A percentile compares a stretch with the other conserved stretches of the same genome.
Conservation (phyloP, 768 basidiomycete genomes). For the Agaricus sinodeliciosus region DNA sequence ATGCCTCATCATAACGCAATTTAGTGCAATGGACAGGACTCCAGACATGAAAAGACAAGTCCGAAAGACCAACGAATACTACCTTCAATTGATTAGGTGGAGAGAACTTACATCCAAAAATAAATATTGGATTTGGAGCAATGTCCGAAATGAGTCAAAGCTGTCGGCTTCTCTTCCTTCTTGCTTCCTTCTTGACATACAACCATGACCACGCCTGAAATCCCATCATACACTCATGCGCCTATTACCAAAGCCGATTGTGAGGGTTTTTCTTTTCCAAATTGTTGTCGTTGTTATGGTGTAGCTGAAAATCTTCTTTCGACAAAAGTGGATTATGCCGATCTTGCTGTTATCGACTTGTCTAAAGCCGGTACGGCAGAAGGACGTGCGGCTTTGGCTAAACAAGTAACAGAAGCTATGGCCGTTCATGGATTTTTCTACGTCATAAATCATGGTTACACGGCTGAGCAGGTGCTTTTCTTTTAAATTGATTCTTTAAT, state of each 20-base stretch:
- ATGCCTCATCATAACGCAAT: too few species aligned
- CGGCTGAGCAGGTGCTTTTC: conserved; percentile 26
- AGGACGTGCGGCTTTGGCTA: conserved; percentile 29
- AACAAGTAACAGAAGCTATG: conserved; percentile 40
- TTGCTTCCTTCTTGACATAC: too few species aligned
- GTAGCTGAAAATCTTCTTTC: not conserved
- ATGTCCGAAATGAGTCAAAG: too few species aligned
- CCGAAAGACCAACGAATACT: too few species aligned
- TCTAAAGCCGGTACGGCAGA: conserved; percentile 30
- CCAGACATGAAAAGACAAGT: too few species aligned
- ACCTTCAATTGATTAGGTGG: too few species aligned
- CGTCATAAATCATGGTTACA: conserved; percentile 41
- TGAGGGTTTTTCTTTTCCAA: conserved; percentile 1
- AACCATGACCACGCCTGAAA: not conserved
- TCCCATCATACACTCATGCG: conserved; percentile 17
- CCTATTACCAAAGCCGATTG: conserved; percentile 14
- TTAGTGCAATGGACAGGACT: too few species aligned
- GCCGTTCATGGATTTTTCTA: conserved; percentile 40
- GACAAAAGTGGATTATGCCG: conserved; percentile 31
- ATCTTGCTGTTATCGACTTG: conserved; percentile 48
- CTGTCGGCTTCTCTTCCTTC: too few species aligned
- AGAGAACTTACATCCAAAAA: too few species aligned
- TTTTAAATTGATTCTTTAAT: not conserved
- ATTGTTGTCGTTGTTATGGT: not conserved
- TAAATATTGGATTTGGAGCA: too few species aligned